phyloP scores from a whole-genome alignment of 371 early-diverging fungal species.

The Rhizopus stolonifer region DNA sequence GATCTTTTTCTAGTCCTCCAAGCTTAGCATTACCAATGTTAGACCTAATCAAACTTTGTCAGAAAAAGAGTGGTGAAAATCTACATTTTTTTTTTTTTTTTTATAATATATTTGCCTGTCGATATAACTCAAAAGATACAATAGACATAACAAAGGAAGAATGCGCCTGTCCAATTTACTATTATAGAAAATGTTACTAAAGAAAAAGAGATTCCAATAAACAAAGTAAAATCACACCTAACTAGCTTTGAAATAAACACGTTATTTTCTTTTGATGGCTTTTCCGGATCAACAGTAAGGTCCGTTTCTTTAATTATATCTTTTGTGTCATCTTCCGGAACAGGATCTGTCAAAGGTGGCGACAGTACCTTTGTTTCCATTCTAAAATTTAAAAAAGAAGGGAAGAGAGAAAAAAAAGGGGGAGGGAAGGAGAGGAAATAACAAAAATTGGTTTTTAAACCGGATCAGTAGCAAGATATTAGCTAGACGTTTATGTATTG shows the following conservation, averaged over 20 bases:
- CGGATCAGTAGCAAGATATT: too few species aligned
- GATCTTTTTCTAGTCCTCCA: slow-evolving; percentile 31
- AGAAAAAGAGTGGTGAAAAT: too few species aligned
- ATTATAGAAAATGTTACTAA: background rate
- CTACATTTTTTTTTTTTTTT: too few species aligned
- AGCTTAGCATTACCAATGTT: slow-evolving; percentile 51
- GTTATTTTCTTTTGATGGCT: background rate
- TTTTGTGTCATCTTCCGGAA: too few species aligned
- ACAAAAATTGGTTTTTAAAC: background rate
- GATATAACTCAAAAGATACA: slow-evolving; percentile 39
- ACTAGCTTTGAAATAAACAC: too few species aligned
- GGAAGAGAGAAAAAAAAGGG: background rate
- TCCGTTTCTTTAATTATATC: too few species aligned
- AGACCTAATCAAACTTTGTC: slow-evolving; percentile 20
- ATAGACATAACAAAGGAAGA: slow-evolving; percentile 31
- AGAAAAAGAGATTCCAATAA: background rate
- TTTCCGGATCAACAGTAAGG: background rate
- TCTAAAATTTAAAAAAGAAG: background rate
- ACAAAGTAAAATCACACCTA: background rate
- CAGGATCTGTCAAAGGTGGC: too few species aligned
- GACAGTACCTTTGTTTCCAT: too few species aligned
- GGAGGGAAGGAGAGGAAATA: background rate
- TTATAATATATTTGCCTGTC: slow-evolving; percentile 25
- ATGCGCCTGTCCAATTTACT: slow-evolving; percentile 38
- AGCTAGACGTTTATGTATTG: too few species aligned